A percentile compares a stretch with the other conserved stretches of the same genome.
Evolutionary conservation across 2,329 filamentous ascomycete genomes (phyloP).

Genomic region (Penicillium sp.): DNA sequence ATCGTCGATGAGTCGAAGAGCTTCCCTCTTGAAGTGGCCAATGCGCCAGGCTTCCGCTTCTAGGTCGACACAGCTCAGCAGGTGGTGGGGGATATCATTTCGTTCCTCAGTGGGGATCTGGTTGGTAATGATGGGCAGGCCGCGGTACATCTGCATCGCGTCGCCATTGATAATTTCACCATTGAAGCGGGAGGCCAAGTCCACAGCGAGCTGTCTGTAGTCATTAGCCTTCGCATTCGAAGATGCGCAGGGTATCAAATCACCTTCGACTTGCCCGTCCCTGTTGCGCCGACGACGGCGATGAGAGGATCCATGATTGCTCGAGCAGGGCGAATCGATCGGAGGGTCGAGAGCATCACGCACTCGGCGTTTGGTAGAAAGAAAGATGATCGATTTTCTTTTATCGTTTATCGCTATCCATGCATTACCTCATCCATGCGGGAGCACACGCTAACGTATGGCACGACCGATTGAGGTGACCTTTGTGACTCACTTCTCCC

Average conservation of each 20-base stretch:
- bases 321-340: conserved; percentile 20
- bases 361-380: conserved; percentile 3
- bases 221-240: conserved; percentile 21
- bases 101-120: conserved; percentile 76
- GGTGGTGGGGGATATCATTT: conserved; percentile 78
- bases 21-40: conserved; percentile 69
- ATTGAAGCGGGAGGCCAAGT: conserved; percentile 76
- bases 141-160: conserved; percentile 95
- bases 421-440: conserved; percentile 18
- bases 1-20: conserved; percentile 67
- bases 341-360: conserved; percentile 30
- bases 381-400: conserved; percentile 9
- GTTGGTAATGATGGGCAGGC: conserved; percentile 92
- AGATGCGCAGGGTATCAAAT: not conserved
- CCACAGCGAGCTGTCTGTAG: conserved; percentile 72
- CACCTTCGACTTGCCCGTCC: conserved; percentile 91
- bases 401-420: conserved; percentile 9
- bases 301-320: conserved; percentile 60
- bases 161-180: conserved; percentile 97
- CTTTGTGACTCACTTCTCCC: not conserved
- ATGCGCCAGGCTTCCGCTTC: conserved; percentile 82
- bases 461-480: not conserved
- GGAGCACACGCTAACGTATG: not conserved
- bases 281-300: conserved; percentile 82
- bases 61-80: conserved; percentile 74